Base-by-base conservation (phyloP, 345 rosid species). In the Hypericum perforatum region DNA sequence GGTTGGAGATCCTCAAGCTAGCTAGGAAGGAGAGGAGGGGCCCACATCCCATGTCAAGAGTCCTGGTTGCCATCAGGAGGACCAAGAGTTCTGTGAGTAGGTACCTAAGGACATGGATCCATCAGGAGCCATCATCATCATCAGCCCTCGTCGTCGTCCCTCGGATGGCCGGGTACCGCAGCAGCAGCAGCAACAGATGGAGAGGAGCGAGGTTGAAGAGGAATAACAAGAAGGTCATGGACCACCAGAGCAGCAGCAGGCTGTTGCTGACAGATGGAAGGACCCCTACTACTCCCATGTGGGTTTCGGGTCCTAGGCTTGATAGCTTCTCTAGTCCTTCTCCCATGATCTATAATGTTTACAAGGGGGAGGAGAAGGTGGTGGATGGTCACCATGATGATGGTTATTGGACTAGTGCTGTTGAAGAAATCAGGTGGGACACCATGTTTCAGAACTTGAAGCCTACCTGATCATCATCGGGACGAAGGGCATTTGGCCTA, bases 1-100 rank as follows among this genome's bases (percentile, higher is more conserved):
- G 98, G 62, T 83, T 92, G 9, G 94, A 92, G 77, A 92, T 92
- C 53, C 76, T 92, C 56, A 92, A 88, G 72, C 90, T 88, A 3
- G 94, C 90, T 13, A 76, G 82, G 8, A 65, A 69, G 43, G 77
- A 77, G n/a, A 75, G 56, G 11, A 64, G 49, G 32, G 32, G 32
- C 9, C 69, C 69, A 1, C 78, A 48, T 12, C 66, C 82, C 6
- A 39, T 86, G 41, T 75, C 81, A 0, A 72, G 84, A 63, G 70
- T 82, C 45, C 58, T 83, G 42, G 60, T 67, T 14, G 84, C 82
- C 8, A 75, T 92, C 29, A 85, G 68, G 70, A 85, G 69, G 43
- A 87, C 96, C 0, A 71, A 80, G 71, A 70, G 55, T 40, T 62
- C 70, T 51, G 49, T 92, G 8, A 67, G 76, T 0, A 71, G 69